Conservation (phyloP, 345 rosid genomes). For the Hibiscus tridactylites region DNA sequence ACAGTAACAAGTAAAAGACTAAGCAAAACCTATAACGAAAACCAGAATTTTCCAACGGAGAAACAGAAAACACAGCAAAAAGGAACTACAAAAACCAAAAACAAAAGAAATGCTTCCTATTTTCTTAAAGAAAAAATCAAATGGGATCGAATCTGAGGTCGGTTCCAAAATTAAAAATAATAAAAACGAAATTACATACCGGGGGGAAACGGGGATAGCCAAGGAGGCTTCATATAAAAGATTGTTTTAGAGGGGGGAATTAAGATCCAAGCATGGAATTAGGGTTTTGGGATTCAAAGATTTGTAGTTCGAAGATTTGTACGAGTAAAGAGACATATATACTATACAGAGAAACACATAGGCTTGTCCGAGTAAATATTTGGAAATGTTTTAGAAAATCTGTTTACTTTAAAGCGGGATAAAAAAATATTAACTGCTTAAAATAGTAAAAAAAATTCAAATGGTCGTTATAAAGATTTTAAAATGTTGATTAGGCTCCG, state of each 20-base stretch:
- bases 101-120: conserved; percentile 23
- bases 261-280: neutral
- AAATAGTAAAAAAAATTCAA: too few relatives aligned
- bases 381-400: too few relatives aligned
- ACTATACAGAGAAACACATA: too few relatives aligned
- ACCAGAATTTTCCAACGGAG: neutral
- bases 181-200: conserved; percentile 19
- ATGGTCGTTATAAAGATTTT: too few relatives aligned
- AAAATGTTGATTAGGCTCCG: too few relatives aligned
- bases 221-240: conserved; percentile 36
- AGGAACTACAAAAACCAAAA: neutral
- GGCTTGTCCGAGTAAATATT: too few relatives aligned
- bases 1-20: neutral
- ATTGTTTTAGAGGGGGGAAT: neutral
- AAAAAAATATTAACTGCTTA: too few relatives aligned
- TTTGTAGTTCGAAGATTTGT: neutral
- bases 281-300: neutral
- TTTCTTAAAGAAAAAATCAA: conserved; percentile 3
- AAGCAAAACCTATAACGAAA: conserved; percentile 11
- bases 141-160: conserved; percentile 10
- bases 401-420: too few relatives aligned
- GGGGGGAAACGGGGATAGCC: conserved; percentile 24
- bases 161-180: conserved; percentile 4
- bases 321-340: too few relatives aligned
- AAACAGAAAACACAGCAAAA: neutral